Evolutionary conservation across 108 stramenopile genomes (phyloP).

Genomic region (Schizochytrium sp.): DNA sequence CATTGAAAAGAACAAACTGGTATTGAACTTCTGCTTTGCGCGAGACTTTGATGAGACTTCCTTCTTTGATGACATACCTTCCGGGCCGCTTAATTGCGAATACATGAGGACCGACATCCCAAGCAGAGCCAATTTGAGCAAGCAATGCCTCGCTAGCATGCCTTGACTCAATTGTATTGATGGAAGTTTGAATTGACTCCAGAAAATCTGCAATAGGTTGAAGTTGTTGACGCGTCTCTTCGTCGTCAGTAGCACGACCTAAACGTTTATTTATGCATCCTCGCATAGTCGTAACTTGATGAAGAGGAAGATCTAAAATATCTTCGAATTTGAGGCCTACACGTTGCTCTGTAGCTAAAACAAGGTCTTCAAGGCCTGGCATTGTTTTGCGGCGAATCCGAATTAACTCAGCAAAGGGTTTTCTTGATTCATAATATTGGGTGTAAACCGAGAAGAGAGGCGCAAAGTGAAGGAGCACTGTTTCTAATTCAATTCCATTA

Average conservation of each 20-base stretch:
- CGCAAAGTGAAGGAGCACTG: slow-evolving; percentile 21
- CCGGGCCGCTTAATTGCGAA: slow-evolving; percentile 52
- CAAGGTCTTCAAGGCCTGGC: not conserved
- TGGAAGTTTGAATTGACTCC: not conserved
- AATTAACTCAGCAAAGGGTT: slow-evolving; percentile 49
- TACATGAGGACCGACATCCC: not conserved
- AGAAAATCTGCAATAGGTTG: not conserved
- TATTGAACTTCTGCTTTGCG: not conserved
- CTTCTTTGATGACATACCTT: slow-evolving; percentile 33
- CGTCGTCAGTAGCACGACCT: not conserved
- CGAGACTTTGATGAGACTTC: slow-evolving; percentile 27
- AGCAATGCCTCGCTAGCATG: slow-evolving; percentile 22
- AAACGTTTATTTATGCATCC: slow-evolving; percentile 28
- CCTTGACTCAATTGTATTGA: not conserved
- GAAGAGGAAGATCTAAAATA: slow-evolving; percentile 9
- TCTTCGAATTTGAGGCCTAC: not conserved
- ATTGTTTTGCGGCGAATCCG: not conserved
- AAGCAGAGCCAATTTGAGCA: not conserved
- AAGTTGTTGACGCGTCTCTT: not conserved
- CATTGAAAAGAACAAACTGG: slow-evolving; percentile 57
- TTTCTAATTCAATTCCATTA: not conserved
- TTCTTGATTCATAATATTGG: slow-evolving; percentile 46
- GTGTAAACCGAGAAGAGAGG: slow-evolving; percentile 25
- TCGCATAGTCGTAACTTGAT: not conserved
- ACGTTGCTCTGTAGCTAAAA: not conserved